Percentiles rank a stretch among this genome's conserved stretches.
Conservation (phyloP, 148 eudicot species). For the Nepenthes mirabilis region DNA sequence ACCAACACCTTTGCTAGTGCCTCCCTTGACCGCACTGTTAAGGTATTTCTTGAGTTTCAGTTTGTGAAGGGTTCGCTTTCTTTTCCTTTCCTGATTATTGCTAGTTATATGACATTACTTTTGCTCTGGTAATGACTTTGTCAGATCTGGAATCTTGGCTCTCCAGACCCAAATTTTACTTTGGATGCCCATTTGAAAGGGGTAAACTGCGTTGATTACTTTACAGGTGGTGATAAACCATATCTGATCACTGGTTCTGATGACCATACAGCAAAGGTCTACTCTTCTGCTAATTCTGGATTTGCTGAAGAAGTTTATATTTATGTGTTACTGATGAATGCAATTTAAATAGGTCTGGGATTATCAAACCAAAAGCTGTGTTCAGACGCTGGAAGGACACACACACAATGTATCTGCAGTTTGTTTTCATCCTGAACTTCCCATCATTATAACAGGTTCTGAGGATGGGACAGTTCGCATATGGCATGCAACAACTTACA, state of each 20-base stretch:
- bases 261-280: constrained; percentile 92
- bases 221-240: constrained; percentile 84
- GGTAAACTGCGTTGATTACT: constrained; percentile 85
- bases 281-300: constrained; percentile 3
- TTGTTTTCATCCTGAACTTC: constrained; percentile 86
- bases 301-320: neutral
- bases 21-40: constrained; percentile 87
- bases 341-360: constrained; percentile 67
- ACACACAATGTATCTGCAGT: constrained; percentile 86
- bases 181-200: constrained; percentile 90
- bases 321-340: constrained; percentile 5
- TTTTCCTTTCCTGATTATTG: neutral
- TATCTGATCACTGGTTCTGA: constrained; percentile 86
- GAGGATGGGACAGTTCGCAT: constrained; percentile 90
- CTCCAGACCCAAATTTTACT: constrained; percentile 80
- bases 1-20: constrained; percentile 93
- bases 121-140: constrained; percentile 2
- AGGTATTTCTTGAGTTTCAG: constrained; percentile 26
- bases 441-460: constrained; percentile 80
- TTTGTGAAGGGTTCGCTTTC: neutral
- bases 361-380: constrained; percentile 83
- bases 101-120: neutral
- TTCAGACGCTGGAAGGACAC: constrained; percentile 88
- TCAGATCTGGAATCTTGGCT: constrained; percentile 94
- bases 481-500: constrained; percentile 86